Evolutionary conservation across 139 green algal species (phyloP), one percentile per base, ranked within the genome.

Genomic region (Mesotaenium endlicherianum): DNA sequence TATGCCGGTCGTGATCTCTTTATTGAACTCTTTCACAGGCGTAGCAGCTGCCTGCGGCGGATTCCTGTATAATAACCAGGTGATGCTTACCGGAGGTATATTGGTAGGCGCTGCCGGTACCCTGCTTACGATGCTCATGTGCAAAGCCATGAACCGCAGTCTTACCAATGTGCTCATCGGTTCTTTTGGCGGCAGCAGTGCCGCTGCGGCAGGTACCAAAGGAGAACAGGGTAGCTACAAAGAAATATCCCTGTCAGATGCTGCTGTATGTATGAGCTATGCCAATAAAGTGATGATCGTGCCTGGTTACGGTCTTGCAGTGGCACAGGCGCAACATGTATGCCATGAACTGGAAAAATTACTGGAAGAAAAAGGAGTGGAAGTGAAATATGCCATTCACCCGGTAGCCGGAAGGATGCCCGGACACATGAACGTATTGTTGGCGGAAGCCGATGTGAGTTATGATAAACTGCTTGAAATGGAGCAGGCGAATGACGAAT

Each of bases 341-440:
- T 88, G 96, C 47, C 89, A 92, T 0, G 91, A 94, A 42, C 36
- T 80, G 77, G 14, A 58, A 47, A n/a, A n/a, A n/a, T n/a, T n/a
- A n/a, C n/a, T n/a, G n/a, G n/a, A n/a, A n/a, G 89, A 70, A 14
- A 40, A 64, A 1, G 85, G 85, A 47, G 34, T 69, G 26, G 36
- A 74, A 49, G 83, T 90, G 3, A 47, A n/a, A 75, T 96, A 95
- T 85, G 93, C 90, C 76, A 93, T 97, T 74, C 93, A 97, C 82
- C 93, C 93, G 1, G 93, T 97, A 42, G 93, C 94, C 0, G 94
- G 93, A 5, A 91, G 94, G 79, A 94, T 97, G 93, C 94, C 94
- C 1, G 93, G 93, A n/a, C 94, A 97, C 90, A 91, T 97, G 49
- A 97, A 97, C 87, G 94, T 97, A 85, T 94, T 97, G 88, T 91